These are phyloP conservation scores for Gossypium trilobum DNA, from an alignment of 441 rosid genomes.

Conservation along the genomic window DNA sequence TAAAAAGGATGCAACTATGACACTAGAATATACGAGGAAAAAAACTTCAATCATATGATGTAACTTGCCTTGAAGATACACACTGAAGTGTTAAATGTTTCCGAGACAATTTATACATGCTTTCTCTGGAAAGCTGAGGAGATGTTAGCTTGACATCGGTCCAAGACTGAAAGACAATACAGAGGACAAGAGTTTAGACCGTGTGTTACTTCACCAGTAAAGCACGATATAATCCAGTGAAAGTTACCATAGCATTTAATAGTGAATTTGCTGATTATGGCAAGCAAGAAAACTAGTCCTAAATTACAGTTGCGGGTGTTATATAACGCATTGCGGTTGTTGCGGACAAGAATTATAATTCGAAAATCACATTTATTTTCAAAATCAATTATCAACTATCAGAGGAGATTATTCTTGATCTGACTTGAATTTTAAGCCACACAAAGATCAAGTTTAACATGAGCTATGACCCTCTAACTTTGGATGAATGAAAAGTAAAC, in stretches of 20 bases:
- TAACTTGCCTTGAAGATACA: constrained; percentile 62
- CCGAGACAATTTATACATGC: constrained; percentile 62
- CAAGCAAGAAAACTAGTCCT: neutral
- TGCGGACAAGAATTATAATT: too few relatives aligned
- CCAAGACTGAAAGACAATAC: constrained; percentile 45
- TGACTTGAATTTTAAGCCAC: too few relatives aligned
- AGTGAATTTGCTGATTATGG: neutral
- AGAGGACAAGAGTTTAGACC: constrained; percentile 7
- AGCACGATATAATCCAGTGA: neutral
- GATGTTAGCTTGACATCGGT: constrained; percentile 82
- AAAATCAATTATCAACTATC: too few relatives aligned
- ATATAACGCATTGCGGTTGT: too few relatives aligned
- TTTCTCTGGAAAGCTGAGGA: constrained; percentile 86
- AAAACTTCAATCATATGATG: neutral
- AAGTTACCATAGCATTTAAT: neutral
- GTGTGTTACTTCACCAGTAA: neutral
- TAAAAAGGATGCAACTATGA: neutral
- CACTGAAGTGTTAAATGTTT: constrained; percentile 53
- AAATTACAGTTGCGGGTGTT: too few relatives aligned
- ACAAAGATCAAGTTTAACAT: too few relatives aligned
- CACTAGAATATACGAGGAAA: neutral
- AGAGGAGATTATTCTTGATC: too few relatives aligned
- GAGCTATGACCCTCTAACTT: too few relatives aligned
- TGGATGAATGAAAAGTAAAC: too few relatives aligned
- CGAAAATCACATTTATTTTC: too few relatives aligned